Evolutionary conservation across 177 flowering plant genomes (phyloP).

Genomic region (Tripterygium wilfordii): DNA sequence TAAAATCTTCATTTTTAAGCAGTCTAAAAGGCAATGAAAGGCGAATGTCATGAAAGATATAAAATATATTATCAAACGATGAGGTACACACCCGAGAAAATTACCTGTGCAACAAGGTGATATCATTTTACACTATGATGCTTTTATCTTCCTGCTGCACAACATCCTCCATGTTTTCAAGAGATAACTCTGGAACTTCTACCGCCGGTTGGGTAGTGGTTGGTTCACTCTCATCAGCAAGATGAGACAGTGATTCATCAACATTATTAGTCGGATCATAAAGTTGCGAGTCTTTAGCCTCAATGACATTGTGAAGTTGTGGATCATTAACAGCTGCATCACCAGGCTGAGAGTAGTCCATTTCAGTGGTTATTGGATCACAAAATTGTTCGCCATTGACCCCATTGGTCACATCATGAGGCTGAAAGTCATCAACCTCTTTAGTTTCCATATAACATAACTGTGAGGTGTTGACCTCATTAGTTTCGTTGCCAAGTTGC

Average conservation of each 20-base stretch:
- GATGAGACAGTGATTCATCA: not conserved
- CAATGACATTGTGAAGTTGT: not conserved
- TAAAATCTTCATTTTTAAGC: not conserved
- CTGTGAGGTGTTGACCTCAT: slow-evolving; percentile 7
- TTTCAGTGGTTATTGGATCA: not conserved
- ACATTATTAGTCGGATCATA: not conserved
- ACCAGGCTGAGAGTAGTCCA: slow-evolving; percentile 2
- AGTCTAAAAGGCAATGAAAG: not conserved
- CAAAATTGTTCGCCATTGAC: slow-evolving; percentile 5
- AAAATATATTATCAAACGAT: not conserved
- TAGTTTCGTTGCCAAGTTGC: not conserved
- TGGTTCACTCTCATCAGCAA: not conserved
- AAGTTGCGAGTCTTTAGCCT: not conserved
- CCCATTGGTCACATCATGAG: slow-evolving; percentile 1
- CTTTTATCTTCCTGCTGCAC: slow-evolving; percentile 21
- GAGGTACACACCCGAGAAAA: not conserved
- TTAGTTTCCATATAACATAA: not conserved
- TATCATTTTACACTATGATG: slow-evolving; percentile 17
- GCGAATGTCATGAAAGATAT: not conserved
- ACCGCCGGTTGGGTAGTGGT: not conserved
- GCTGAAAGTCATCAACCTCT: slow-evolving; percentile 2
- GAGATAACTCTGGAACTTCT: slow-evolving; percentile 22
- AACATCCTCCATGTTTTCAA: slow-evolving; percentile 30
- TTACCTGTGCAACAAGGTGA: no score
- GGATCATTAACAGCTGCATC: slow-evolving; percentile 4